Evolutionary conservation across 495 filamentous ascomycete genomes (phyloP).

Genomic region (Hypoxylon lienhwacheense): DNA sequence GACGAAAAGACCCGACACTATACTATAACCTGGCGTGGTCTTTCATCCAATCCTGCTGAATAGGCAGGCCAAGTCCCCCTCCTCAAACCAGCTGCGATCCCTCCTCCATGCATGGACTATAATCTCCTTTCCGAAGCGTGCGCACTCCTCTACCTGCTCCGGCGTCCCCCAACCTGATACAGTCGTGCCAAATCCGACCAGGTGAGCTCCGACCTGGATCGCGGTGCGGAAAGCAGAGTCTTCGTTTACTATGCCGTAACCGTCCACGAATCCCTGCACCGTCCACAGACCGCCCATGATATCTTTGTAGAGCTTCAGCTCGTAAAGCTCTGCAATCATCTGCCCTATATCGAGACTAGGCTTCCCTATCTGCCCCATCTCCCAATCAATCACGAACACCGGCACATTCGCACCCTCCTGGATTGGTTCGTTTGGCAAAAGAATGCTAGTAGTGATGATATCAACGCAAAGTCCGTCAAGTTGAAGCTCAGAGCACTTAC

Average conservation of each 20-base stretch:
- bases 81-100: conserved; percentile 55
- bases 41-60: conserved; percentile 40
- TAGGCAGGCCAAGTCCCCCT: conserved; percentile 49
- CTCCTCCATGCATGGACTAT: conserved; percentile 58
- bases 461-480: conserved; percentile 4
- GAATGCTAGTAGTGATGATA: conserved; percentile 20
- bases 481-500: conserved; percentile 40
- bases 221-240: conserved; percentile 53
- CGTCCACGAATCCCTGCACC: conserved; percentile 49
- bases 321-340: conserved; percentile 59
- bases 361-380: conserved; percentile 50
- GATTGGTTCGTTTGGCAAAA: conserved; percentile 30
- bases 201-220: conserved; percentile 56
- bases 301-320: conserved; percentile 53
- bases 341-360: conserved; percentile 56
- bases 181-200: conserved; percentile 53
- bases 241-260: conserved; percentile 47
- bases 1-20: background rate
- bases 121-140: conserved; percentile 55
- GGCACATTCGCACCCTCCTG: conserved; percentile 31
- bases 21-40: background rate
- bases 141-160: conserved; percentile 54
- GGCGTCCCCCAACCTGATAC: conserved; percentile 57
- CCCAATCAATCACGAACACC: conserved; percentile 59
- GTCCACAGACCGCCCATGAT: conserved; percentile 50